Evolutionary conservation across 139 green algal genomes (phyloP), one percentile per base, ranked within the genome.

Genomic region (Coelastrella sp.): DNA sequence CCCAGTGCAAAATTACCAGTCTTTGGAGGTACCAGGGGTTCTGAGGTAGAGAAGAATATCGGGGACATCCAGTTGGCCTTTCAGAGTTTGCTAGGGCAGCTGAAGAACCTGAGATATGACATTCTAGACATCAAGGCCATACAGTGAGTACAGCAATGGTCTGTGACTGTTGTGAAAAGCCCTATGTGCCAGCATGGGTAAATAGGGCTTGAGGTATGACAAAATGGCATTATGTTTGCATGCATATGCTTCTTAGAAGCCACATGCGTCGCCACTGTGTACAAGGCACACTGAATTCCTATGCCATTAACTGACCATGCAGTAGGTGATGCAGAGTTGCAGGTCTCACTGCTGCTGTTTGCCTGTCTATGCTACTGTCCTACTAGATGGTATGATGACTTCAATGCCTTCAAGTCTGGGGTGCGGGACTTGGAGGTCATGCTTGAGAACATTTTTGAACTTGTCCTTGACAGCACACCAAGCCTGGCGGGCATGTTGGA

Each of bases 101-200:
- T 98, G 81, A 81, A 89, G 27, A 82, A 68, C 6, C 87, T 98
- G 8, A 92, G 83, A 7, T 98, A 98, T 93, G 92, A 94, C 85
- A 97, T 98, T 65, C 93, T 99, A 85, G 97, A 99, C 85, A 96
- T 98, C 70, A 97, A 97, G 81, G 93, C 93, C 19, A 97, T 95
- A 0, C 88, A 92, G 85, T 96, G 61, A 89, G 90, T 82, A 25
- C 68, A 76, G 19, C 35, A 49, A 49, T 49, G 35, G 35, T 5
- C 35, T 49, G 35, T 49, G 35, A 49, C 35, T 49, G 35, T 49
- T 49, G 35, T 49, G 35, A 49, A 49, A 49, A 49, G 35, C 35
- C 35, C 35, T 49, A 49, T 49, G 35, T 49, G 35, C 35, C 35
- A 49, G 35, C 35, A 49, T 49, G 35, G 35, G 35, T 49, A 49